phyloP scores from a whole-genome alignment of 2,329 filamentous ascomycete species.

The Colletotrichum higginsianum region DNA sequence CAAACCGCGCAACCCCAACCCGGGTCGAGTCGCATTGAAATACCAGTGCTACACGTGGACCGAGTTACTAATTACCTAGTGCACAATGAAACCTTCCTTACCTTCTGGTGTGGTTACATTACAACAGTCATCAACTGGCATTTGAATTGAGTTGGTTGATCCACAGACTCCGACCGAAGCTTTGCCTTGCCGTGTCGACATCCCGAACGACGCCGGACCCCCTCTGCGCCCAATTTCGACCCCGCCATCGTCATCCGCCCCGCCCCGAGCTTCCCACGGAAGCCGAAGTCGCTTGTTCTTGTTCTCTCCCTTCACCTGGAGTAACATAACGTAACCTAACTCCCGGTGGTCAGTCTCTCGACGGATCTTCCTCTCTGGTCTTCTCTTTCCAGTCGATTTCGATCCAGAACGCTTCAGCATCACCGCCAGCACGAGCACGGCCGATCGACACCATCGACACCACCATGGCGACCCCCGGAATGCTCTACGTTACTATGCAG shows the following conservation, averaged over 20 bases:
- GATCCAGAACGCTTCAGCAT: not conserved
- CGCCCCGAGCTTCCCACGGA: conserved; percentile 15
- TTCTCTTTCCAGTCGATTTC: not conserved
- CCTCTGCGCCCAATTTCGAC: conserved; percentile 23
- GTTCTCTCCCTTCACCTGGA: not conserved
- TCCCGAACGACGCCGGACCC: conserved; percentile 25
- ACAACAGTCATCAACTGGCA: not conserved
- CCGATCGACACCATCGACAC: conserved; percentile 14
- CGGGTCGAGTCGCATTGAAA: too few relatives aligned
- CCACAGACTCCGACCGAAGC: not conserved
- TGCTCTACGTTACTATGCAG: conserved; percentile 91
- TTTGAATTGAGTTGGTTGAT: not conserved
- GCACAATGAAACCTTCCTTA: not conserved
- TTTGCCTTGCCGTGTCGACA: conserved; percentile 27
- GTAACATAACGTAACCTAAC: not conserved
- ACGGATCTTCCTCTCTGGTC: not conserved
- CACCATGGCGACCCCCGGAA: conserved; percentile 68
- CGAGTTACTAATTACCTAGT: not conserved
- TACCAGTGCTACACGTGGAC: not conserved
- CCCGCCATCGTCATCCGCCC: conserved; percentile 38
- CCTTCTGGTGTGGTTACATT: not conserved
- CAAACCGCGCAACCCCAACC: not conserved
- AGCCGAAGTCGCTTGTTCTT: conserved; percentile 8
- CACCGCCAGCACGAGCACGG: not conserved
- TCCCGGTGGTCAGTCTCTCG: not conserved